Conservation (phyloP, 225 moss, liverwort and hornwort species). For the Takakia lepidozioides region DNA sequence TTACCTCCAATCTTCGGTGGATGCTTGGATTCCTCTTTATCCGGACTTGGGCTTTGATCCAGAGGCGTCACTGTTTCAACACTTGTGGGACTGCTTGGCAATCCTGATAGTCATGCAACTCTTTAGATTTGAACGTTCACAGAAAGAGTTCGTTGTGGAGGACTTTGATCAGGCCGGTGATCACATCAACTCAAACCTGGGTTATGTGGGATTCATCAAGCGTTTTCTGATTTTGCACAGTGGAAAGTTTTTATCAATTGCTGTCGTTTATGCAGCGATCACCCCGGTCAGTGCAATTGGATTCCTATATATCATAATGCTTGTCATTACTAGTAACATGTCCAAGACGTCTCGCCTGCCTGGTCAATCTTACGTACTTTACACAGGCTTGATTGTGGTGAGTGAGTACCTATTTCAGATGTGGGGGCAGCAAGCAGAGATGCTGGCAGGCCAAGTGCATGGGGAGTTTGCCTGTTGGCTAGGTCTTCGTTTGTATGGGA, state of each 20-base stretch:
- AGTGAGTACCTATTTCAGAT: constrained; percentile 32
- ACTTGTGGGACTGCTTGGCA: constrained; percentile 32
- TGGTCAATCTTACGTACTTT: constrained; percentile 20
- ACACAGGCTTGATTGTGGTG: constrained; percentile 20
- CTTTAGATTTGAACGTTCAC: constrained; percentile 22
- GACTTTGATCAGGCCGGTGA: constrained; percentile 25
- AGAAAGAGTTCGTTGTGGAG: constrained; percentile 9
- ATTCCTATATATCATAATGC: constrained; percentile 28
- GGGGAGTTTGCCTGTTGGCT: constrained; percentile 29
- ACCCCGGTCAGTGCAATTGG: constrained; percentile 29
- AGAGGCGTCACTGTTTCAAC: constrained; percentile 15
- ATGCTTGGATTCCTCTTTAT: constrained; percentile 12
- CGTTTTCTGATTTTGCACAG: constrained; percentile 30
- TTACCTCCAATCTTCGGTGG: constrained; percentile 8
- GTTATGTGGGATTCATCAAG: constrained; percentile 25
- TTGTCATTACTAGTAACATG: constrained; percentile 21
- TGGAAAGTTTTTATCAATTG: constrained; percentile 22
- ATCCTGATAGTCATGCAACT: constrained; percentile 34
- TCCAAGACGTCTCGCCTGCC: constrained; percentile 28
- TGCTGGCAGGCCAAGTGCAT: constrained; percentile 23
- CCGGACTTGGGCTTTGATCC: constrained; percentile 19
- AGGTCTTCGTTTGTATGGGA: constrained; percentile 16
- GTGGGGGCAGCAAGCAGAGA: constrained; percentile 20
- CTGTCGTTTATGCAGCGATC: constrained; percentile 25
- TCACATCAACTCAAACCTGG: constrained; percentile 21